Base-by-base conservation (phyloP, 305 asterid species). In the Fraxinus ornus region DNA sequence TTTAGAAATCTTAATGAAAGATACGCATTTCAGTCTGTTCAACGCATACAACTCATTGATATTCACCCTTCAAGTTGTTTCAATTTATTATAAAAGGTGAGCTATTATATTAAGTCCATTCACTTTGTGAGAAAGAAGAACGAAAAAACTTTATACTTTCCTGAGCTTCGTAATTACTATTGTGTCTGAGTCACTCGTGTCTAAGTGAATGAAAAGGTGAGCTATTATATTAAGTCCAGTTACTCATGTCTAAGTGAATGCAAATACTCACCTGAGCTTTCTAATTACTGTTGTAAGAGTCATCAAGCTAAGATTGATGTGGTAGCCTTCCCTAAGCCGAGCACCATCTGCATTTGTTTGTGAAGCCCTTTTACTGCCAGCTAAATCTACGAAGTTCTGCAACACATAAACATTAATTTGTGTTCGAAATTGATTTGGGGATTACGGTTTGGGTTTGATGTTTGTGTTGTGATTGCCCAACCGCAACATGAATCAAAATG, bases 281-380 rank as follows among this genome's bases (percentile, higher is more conserved):
- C 99, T 89, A 80, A 95, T 95, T 52, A 95, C 98, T 78, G 97
- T 94, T 62, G 99, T 94, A 36, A 95, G 99, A 80, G 98, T 95
- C 99, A 94, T 95, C 93, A 95, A 90, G 86, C 99, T 95, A 82
- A 95, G 96, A 87, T 95, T 95, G 88, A 95, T 95, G 83, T 95
- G 99, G 86, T 98, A 95, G 85, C 99, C 99, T 93, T 95, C 99
- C 79, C 99, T 88, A 76, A 94, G 99, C 88, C 99, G 89, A 64
- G 91, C 91, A 74, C 99, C 99, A 75, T 94, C 97, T 47, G 99
- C 97, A 82, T 95, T 91, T 79, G 99, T 94, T 85, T 94, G 99
- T 73, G 98, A 89, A 26, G 99, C 96, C 87, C 97, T 90, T 86
- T 94, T 98, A 80, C 98, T 94, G 81, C 99, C 97, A 82, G 98